Percentiles rank a stretch among this genome's conserved stretches.
These are phyloP conservation scores for Tetrapisispora iriomotensis DNA, from an alignment of 805 yeast genomes.

Conservation along the genomic window DNA sequence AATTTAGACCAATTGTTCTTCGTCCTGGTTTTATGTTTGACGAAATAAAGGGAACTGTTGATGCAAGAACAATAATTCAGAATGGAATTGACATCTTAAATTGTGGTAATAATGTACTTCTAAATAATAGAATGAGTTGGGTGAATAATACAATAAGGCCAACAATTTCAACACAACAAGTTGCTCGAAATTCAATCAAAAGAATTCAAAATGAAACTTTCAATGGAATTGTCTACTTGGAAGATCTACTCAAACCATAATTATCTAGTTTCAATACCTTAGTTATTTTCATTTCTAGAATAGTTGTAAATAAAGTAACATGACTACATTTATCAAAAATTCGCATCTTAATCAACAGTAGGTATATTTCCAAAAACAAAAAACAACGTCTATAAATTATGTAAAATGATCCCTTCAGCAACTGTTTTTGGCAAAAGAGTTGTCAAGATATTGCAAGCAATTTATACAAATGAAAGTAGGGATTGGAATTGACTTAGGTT, in stretches of 20 bases:
- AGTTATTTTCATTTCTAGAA: no score
- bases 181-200: constrained; percentile 49
- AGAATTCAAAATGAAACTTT: constrained; percentile 41
- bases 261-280: not conserved
- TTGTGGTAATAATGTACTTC: constrained; percentile 34
- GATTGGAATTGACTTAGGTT: constrained; percentile 44
- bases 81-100: constrained; percentile 35
- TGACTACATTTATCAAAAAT: no score
- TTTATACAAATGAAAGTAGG: constrained; percentile 6
- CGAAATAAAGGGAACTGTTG: constrained; percentile 19
- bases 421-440: no score
- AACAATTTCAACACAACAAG: constrained; percentile 55
- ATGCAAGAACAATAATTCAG: constrained; percentile 28
- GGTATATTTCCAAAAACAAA: no score
- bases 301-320: no score
- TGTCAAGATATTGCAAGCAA: no score
- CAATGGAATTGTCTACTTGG: constrained; percentile 51
- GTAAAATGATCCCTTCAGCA: no score
- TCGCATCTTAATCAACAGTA: no score
- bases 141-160: constrained; percentile 48
- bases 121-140: constrained; percentile 31
- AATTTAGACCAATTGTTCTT: constrained; percentile 50
- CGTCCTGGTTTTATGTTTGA: constrained; percentile 85
- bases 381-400: no score
- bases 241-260: constrained; percentile 31